These are phyloP conservation scores for Alternaria solani DNA, from an alignment of 2,329 filamentous ascomycete species.

Conservation along the genomic window DNA sequence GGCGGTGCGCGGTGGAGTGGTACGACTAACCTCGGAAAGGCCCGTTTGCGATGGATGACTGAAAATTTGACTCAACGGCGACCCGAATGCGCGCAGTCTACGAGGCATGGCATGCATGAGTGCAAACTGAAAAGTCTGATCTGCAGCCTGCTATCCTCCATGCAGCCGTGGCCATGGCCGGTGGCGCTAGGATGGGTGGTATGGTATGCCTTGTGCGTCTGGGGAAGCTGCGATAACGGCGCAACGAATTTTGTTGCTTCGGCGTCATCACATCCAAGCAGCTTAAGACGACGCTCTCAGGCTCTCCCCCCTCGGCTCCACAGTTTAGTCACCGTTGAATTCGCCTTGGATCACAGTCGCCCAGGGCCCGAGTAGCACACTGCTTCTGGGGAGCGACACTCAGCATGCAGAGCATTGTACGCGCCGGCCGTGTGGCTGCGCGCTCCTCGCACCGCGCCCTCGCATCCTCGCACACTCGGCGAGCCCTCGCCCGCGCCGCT, in stretches of 20 bases:
- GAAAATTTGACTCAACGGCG: constrained; percentile 4
- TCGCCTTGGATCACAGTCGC: constrained; percentile 25
- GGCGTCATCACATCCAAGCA: constrained; percentile 23
- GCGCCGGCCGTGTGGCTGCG: constrained; percentile 48
- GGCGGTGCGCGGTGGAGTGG: background rate
- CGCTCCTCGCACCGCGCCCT: constrained; percentile 47
- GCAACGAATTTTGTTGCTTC: constrained; percentile 43
- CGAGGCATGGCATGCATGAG: background rate
- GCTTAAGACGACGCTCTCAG: background rate
- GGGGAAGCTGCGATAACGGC: constrained; percentile 23
- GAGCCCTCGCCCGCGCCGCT: constrained; percentile 44
- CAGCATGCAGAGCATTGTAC: constrained; percentile 51
- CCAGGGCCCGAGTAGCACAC: constrained; percentile 14
- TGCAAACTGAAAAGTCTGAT: constrained; percentile 4
- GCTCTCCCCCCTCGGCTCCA: constrained; percentile 19
- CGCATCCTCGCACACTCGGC: constrained; percentile 33
- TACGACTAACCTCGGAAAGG: background rate
- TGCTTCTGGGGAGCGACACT: constrained; percentile 35
- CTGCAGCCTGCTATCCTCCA: background rate
- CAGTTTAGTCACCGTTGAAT: constrained; percentile 22
- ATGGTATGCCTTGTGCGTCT: constrained; percentile 5
- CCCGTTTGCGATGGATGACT: background rate
- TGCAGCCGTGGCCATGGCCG: background rate
- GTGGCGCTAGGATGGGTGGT: background rate
- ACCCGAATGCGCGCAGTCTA: background rate